Evolutionary conservation across 352 stramenopile species (phyloP).

Genomic region (Phytophthora vignae): DNA sequence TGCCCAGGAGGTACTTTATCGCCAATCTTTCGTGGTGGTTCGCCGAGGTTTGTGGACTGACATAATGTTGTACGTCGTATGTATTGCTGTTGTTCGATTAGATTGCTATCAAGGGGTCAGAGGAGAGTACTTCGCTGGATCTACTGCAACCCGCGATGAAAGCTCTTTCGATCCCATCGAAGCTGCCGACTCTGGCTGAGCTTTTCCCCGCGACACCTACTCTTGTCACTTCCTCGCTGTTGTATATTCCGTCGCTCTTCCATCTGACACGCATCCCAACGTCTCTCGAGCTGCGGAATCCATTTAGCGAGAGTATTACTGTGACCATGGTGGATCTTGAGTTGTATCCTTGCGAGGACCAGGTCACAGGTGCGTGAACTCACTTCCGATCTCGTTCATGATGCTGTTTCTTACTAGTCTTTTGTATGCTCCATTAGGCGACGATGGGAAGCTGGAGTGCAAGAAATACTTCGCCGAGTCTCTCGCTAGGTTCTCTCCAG

Average conservation of each 20-base stretch:
- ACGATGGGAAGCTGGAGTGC: slow-evolving; percentile 60
- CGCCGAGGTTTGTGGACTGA: slow-evolving; percentile 5
- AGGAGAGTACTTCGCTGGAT: slow-evolving; percentile 61
- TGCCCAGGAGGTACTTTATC: slow-evolving; percentile 61
- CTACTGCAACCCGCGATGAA: slow-evolving; percentile 71
- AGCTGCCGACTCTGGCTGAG: slow-evolving; percentile 61
- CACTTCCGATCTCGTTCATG: not conserved
- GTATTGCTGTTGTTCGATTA: slow-evolving; percentile 25
- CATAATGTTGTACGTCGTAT: not conserved
- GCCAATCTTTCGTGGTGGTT: not conserved
- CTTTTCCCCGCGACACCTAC: slow-evolving; percentile 77
- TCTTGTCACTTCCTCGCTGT: slow-evolving; percentile 76
- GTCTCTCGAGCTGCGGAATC: slow-evolving; percentile 78
- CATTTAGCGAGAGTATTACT: slow-evolving; percentile 84
- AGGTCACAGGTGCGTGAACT: slow-evolving; percentile 51
- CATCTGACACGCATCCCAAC: slow-evolving; percentile 77
- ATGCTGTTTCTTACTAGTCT: not conserved
- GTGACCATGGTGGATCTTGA: slow-evolving; percentile 69
- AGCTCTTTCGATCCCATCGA: slow-evolving; percentile 61
- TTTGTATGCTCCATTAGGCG: slow-evolving; percentile 22
- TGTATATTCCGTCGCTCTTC: slow-evolving; percentile 81
- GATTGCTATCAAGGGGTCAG: slow-evolving; percentile 74
- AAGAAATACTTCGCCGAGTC: slow-evolving; percentile 73
- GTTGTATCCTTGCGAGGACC: slow-evolving; percentile 80
- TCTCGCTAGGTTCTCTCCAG: slow-evolving; percentile 75